Evolutionary conservation across 192 early-diverging fungal species (phyloP), one percentile per base, ranked within the genome.

Genomic region (Coemansia brasiliensis): DNA sequence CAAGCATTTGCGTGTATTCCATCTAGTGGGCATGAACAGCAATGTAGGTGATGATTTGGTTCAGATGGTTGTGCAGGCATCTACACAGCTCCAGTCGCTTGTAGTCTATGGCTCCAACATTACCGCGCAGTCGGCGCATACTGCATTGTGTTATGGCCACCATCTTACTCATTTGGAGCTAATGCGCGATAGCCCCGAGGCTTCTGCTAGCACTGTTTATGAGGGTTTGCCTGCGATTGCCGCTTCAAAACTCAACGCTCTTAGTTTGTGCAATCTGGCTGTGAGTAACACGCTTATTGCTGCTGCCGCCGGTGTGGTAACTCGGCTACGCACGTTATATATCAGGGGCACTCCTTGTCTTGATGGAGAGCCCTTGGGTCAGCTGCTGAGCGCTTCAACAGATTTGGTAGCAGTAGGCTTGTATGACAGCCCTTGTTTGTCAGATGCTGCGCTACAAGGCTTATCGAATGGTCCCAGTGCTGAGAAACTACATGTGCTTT

Each of bases 151-250:
- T 17, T 3, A 5, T 12, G 67, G 59, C 17, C 18, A 32, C 3
- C 15, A 42, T 16, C 62, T 75, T 17, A 45, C 51, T 3, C 66
- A 69, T 42, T 26, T 75, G 45, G 73, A 75, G 66, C 44, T 75
- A 39, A 52, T 55, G 12, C 73, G 67, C 55, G 48, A 69, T 39
- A 44, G 39, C 10, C 53, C 57, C 5, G 65, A 68, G 61, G 18
- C 26, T 22, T 11, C 20, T 1, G 4, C 4, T 24, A 25, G 9
- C 39, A 8, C 56, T 10, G n/a, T 11, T 22, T 13, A 39, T 1
- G 55, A 39, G 13, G 52, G 21, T 4, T 7, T 41, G 11, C 53
- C 45, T 4, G 10, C 25, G 6, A 67, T 65, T 46, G 58, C 52
- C 11, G 66, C 67, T n/a, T 24, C 66, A n/a, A 26, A 25, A 11